Conservation (phyloP, 78 protist genomes). For the Capsaspora owczarzaki region DNA sequence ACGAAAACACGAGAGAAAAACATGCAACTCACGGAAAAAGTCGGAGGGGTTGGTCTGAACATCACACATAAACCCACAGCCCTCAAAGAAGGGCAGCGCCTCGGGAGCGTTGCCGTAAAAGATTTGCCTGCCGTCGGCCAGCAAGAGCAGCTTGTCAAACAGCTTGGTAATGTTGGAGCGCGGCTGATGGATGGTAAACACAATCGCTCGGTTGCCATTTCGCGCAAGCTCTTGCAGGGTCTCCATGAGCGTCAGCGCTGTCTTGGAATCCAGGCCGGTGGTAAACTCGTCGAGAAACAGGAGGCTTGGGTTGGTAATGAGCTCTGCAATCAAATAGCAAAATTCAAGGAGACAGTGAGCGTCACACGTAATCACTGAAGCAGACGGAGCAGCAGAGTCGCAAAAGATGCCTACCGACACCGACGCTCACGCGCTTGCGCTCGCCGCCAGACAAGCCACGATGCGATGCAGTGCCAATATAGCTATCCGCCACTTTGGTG, state of each 20-base stretch:
- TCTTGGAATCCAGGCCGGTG: constrained; percentile 10
- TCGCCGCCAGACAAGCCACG: constrained; percentile 85
- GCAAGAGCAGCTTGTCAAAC: constrained; percentile 55
- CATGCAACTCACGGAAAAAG: background rate
- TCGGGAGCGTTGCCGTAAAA: constrained; percentile 19
- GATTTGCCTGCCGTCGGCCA: constrained; percentile 53
- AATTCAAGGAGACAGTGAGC: too few species aligned
- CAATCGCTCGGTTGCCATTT: constrained; percentile 18
- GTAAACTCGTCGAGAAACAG: constrained; percentile 66
- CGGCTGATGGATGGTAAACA: constrained; percentile 61
- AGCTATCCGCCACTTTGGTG: constrained; percentile 15
- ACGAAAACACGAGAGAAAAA: too few species aligned
- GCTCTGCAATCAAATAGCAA: constrained; percentile 17
- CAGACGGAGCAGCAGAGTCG: too few species aligned
- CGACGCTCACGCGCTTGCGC: constrained; percentile 50
- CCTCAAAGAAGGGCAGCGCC: background rate
- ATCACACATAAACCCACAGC: too few species aligned
- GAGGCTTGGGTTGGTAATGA: constrained; percentile 58
- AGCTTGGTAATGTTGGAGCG: constrained; percentile 36
- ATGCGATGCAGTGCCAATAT: constrained; percentile 54
- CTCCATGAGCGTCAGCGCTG: constrained; percentile 1
- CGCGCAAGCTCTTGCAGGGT: background rate
- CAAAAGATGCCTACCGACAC: constrained; percentile 5
- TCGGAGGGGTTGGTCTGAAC: background rate
- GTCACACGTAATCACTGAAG: too few species aligned